Evolutionary conservation across 345 rosid genomes (phyloP), one percentile per base, ranked within the genome.

Genomic region (Carallia pectinifolia): DNA sequence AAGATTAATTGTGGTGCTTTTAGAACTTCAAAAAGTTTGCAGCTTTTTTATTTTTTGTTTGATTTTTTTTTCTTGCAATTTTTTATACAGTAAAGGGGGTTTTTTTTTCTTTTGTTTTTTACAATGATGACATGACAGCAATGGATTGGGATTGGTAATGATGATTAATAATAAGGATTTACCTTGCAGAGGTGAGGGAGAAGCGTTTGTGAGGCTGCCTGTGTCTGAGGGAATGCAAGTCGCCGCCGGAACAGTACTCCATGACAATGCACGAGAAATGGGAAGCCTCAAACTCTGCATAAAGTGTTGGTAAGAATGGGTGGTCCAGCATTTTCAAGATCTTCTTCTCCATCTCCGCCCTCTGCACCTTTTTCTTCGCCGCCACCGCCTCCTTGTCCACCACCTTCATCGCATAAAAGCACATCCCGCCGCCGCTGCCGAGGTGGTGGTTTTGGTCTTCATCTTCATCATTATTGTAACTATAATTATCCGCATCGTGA

Each of bases 181-280:
- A 93, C 98, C 98, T 81, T 40, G 94, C 88, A 68, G 97, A 85
- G 79, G 68, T 62, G 29, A 88, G 80, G 13, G 91, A 75, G 84
- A 92, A 90, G 73, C 89, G 84, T 33, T 83, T 81, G 39, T 66
- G 71, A 19, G 88, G 87, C 44, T 85, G 99, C 18, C 71, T 86
- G 61, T 90, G 97, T 52, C 93, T 77, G 76, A 95, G 81, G 40
- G 96, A 85, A 62, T 92, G 96, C 73, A 95, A 82, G 72, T 92
- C 96, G 29, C 99, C 99, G 13, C 97, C 97, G 59, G 96, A 84
- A 67, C 97, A 95, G 73, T 81, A 95, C 84, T 95, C 99, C 96
- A 95, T 95, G 13, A 95, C 92, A 68, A 95, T 83, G 74, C 99
- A 92, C 40, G 97, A 89, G 79, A 86, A 95, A 74, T 86, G 90